phyloP scores from a whole-genome alignment of 2,329 filamentous ascomycete species.

The Alternaria angustiovoidea region DNA sequence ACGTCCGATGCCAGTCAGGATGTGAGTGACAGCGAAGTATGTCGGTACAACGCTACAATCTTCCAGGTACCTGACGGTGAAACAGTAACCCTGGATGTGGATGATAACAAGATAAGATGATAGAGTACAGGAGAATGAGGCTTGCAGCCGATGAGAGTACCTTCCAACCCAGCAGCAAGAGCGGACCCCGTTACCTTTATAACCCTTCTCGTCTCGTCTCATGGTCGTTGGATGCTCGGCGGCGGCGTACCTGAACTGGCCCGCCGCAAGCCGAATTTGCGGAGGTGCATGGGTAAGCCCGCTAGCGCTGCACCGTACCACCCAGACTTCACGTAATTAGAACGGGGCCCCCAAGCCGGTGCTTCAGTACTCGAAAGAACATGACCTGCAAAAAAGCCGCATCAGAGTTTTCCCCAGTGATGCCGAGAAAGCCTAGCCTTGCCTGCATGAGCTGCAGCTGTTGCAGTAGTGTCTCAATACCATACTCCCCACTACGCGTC shows the following conservation, averaged over 20 bases:
- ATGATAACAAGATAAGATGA: constrained; percentile 11
- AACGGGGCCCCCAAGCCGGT: constrained; percentile 9
- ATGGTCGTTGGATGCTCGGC: constrained; percentile 5
- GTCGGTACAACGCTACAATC: constrained; percentile 31
- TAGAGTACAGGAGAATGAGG: not conserved
- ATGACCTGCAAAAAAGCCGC: constrained; percentile 32
- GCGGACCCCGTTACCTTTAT: constrained; percentile 6
- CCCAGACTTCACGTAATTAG: constrained; percentile 38
- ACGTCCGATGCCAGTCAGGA: constrained; percentile 9
- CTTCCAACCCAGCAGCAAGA: not conserved
- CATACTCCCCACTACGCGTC: constrained; percentile 15
- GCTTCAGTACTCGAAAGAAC: constrained; percentile 8
- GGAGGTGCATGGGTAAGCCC: constrained; percentile 10
- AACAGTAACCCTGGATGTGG: constrained; percentile 13
- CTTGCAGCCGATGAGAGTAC: not conserved
- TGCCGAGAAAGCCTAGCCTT: constrained; percentile 6
- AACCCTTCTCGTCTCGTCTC: not conserved
- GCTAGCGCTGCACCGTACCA: constrained; percentile 27
- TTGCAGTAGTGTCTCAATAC: constrained; percentile 11
- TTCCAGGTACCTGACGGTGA: constrained; percentile 12
- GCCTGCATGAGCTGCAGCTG: constrained; percentile 9
- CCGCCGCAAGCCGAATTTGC: constrained; percentile 25
- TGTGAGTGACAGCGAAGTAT: not conserved
- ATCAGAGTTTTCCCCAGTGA: constrained; percentile 35
- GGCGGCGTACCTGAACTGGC: constrained; percentile 25